phyloP scores from a whole-genome alignment of 192 early-diverging fungal species.

The Pecoramyces ruminantium region DNA sequence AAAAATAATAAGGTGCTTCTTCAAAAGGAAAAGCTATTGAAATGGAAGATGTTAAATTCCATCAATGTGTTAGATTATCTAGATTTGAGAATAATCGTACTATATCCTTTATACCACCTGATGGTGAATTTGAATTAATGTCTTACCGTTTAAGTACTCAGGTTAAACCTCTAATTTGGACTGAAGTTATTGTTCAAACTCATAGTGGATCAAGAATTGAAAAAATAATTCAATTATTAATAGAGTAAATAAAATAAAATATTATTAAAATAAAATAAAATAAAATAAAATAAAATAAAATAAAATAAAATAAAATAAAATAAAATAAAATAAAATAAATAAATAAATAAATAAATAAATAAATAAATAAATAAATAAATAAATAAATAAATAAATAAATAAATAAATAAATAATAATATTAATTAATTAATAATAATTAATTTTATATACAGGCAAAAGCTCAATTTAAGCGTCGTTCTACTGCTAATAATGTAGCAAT shows the following conservation, averaged over 20 bases:
- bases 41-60: conserved; percentile 83
- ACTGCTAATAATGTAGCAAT: conserved; percentile 98
- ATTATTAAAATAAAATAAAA: no score
- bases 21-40: conserved; percentile 64
- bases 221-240: no score
- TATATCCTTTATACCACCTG: conserved; percentile 75
- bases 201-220: conserved; percentile 87
- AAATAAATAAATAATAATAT: no score
- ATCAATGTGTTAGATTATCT: conserved; percentile 76
- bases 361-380: no score
- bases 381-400: no score
- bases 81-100: conserved; percentile 77
- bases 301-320: no score
- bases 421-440: no score
- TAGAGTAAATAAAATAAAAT: conserved; percentile 88
- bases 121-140: conserved; percentile 87
- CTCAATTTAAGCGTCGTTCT: conserved; percentile 92
- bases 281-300: no score
- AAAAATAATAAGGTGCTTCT: conserved; percentile 10
- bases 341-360: no score
- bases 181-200: conserved; percentile 65
- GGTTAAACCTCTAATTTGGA: conserved; percentile 71
- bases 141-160: conserved; percentile 68
- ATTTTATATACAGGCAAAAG: conserved; percentile 82
- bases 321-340: no score